phyloP scores from a whole-genome alignment of 2,329 filamentous ascomycete genomes.

The Neospermospora avenae region DNA sequence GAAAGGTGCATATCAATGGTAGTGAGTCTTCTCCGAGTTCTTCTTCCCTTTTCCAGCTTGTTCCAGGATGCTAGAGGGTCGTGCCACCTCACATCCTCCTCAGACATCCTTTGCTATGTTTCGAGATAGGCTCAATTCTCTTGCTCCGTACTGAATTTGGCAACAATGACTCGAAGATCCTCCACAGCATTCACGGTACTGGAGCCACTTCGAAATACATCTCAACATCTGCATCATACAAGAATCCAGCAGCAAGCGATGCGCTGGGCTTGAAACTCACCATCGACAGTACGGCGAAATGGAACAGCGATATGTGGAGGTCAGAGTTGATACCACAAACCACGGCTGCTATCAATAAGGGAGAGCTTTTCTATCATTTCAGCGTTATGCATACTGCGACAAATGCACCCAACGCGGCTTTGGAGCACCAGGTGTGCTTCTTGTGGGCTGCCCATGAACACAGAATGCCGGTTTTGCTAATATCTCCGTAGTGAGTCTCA shows the following conservation, averaged over 20 bases:
- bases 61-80: too few species aligned
- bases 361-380: conserved; percentile 71
- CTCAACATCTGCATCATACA: conserved; percentile 46
- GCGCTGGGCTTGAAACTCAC: conserved; percentile 66
- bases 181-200: conserved; percentile 67
- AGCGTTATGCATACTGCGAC: conserved; percentile 55
- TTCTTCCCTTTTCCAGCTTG: too few species aligned
- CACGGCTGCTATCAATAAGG: conserved; percentile 57
- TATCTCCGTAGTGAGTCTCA: conserved; percentile 50
- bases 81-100: too few species aligned
- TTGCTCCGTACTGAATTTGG: too few species aligned
- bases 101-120: too few species aligned
- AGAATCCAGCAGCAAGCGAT: conserved; percentile 50
- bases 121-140: too few species aligned
- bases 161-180: too few species aligned
- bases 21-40: too few species aligned
- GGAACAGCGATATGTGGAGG: conserved; percentile 69
- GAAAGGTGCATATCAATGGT: conserved; percentile 70
- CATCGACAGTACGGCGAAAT: conserved; percentile 60
- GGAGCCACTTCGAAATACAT: conserved; percentile 38
- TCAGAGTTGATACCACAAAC: conserved; percentile 74
- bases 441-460: conserved; percentile 34
- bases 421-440: conserved; percentile 62
- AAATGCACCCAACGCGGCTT: conserved; percentile 56
- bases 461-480: background rate